Evolutionary conservation across 2,329 filamentous ascomycete species (phyloP).

Genomic region (Beauveria medogensis): DNA sequence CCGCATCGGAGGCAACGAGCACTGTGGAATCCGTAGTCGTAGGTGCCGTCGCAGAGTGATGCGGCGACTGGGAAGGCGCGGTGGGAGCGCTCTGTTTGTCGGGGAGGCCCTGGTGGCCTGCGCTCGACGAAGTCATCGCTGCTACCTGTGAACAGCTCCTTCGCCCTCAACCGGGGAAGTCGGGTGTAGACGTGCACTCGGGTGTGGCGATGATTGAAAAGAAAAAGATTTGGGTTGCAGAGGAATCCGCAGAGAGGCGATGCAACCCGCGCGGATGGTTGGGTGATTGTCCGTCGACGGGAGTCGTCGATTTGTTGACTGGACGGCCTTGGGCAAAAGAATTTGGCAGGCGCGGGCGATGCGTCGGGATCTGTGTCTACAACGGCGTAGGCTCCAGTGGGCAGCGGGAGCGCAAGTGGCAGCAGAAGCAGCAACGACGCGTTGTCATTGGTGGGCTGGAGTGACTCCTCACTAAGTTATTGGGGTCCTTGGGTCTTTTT

Average conservation of each 20-base stretch:
- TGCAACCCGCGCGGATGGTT: not conserved
- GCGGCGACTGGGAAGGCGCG: constrained; percentile 9
- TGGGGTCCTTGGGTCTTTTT: not conserved
- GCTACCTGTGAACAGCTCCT: constrained; percentile 45
- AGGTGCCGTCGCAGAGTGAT: constrained; percentile 15
- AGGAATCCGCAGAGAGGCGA: not conserved
- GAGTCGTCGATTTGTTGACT: constrained; percentile 5
- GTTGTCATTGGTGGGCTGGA: constrained; percentile 17
- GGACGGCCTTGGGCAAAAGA: constrained; percentile 14
- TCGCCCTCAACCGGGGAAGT: constrained; percentile 32
- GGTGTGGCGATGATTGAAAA: not conserved
- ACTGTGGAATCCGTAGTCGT: constrained; percentile 11
- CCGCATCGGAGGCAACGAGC: constrained; percentile 9
- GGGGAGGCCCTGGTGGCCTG: constrained; percentile 18
- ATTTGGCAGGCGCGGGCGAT: constrained; percentile 10
- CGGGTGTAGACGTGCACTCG: not conserved
- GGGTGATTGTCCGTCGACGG: not conserved
- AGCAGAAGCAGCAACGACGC: constrained; percentile 14
- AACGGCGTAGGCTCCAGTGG: not conserved
- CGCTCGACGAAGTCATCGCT: constrained; percentile 56
- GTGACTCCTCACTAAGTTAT: constrained; percentile 7
- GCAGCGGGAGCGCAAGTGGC: constrained; percentile 8
- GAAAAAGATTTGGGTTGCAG: not conserved
- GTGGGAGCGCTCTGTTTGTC: constrained; percentile 6
- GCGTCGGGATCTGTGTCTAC: constrained; percentile 7